Evolutionary conservation across 2,329 filamentous ascomycete genomes (phyloP), one percentile per base, ranked within the genome.

Genomic region (Lecanicillium sp.): DNA sequence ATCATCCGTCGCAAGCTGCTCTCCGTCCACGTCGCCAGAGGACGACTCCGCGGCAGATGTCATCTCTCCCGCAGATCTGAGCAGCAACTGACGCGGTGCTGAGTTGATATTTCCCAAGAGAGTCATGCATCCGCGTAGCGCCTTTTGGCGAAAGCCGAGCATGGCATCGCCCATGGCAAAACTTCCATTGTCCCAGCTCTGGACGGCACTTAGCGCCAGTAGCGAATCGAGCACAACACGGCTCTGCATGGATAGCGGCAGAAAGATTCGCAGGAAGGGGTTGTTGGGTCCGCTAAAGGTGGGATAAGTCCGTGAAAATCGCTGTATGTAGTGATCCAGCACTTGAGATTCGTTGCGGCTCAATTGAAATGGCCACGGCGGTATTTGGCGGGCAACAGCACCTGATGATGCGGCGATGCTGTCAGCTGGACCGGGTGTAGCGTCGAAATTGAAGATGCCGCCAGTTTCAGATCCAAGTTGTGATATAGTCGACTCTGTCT

Each of bases 321-420:
- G 35, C 15, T 48, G 47, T 9, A 47, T 43, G 30, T 48, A 49
- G 30, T 44, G 43, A 18, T 46, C 32, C 20, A 49, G 44, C 9
- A 48, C 36, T 9, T 35, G 38, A 4, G 30, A 45, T 36, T 49
- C 45, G 17, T 29, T 29, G 1, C 19, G 15, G 18, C 40, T 37
- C 6, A 48, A 40, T 12, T 45, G 33, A 5, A 41, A 42, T 4
- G 47, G 47, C 45, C 45, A 46, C 20, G 37, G 19, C 6, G 44
- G 43, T 14, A 48, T 29, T 3, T 15, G 11, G 12, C 27, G 20
- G 12, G 22, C 22, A 17, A 25, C 13, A 17, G 17, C 15, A 29
- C 30, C 3, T 7, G 16, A 11, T 27, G 18, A 8, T 33, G 13
- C 4, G 14, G 12, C 29, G n/a, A 9, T 25, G 29, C 14, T 12